Evolutionary conservation across 2,329 filamentous ascomycete species (phyloP), one percentile per base, ranked within the genome.

Genomic region (Salinomyces thailandicus): DNA sequence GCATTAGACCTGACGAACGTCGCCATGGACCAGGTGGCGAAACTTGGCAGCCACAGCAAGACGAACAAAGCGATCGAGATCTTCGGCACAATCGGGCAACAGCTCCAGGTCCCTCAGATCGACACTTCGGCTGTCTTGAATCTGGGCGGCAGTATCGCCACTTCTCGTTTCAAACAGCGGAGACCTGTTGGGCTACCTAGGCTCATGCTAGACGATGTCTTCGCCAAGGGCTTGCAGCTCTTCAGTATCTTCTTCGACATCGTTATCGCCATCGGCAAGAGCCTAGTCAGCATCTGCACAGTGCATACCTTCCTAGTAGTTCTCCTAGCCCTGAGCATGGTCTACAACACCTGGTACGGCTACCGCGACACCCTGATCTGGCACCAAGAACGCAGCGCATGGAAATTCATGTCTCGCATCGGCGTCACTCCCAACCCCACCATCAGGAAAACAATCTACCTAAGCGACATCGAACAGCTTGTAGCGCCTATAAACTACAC

Each of bases 391-490:
- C 75, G 85, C 39, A 79, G 75, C 41, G 85, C 87, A 1, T 73
- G 72, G 12, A 78, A 71, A 27, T 94, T 89, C 58, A 91, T 98
- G 85, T 67, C 68, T 20, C 71, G 79, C 9, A 64, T 96, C 11
- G 89, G 89, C 7, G 77, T 96, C 5, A 72, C 74, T 3, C 85
- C 87, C 5, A 81, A 93, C 48, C 61, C 71, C 14, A 73, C 81
- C 44, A 89, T 95, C 83, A 83, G 81, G 61, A 85, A 81, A 58
- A 77, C 84, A 6, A 76, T 98, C 17, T 94, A 91, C 55, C 62
- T 95, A 38, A 71, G 70, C 35, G 89, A 96, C 57, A 67, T 96
- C 33, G 79, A 86, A 40, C 75, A 81, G 12, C 63, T 74, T 35
- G 53, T 63, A 9, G 48, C 56, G n/a, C 58, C 60, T 2, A 14